These are phyloP conservation scores for Pterocarpus santalinus DNA, from an alignment of 306 rosid species.

Conservation along the genomic window DNA sequence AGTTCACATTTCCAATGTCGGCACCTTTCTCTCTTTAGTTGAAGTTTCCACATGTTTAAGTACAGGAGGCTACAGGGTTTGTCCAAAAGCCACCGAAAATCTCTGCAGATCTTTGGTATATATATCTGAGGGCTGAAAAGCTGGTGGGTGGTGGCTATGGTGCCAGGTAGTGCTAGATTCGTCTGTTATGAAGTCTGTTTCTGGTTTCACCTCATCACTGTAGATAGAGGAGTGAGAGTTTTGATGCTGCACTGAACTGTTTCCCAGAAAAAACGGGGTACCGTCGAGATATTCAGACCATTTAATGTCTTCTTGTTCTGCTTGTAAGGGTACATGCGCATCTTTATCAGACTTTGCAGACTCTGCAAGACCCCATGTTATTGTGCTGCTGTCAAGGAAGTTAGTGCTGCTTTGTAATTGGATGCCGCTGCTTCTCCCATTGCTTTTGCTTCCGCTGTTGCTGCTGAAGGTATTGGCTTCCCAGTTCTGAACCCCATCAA, in stretches of 20 bases:
- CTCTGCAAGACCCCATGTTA: conserved; percentile 58
- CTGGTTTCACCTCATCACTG: conserved; percentile 64
- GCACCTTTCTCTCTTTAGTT: conserved; percentile 37
- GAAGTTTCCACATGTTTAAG: conserved; percentile 38
- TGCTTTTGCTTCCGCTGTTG: conserved; percentile 53
- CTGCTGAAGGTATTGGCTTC: conserved; percentile 47
- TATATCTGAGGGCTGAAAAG: conserved; percentile 59
- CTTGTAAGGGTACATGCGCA: conserved; percentile 43
- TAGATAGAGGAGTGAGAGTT: conserved; percentile 49
- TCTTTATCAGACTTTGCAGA: conserved; percentile 48
- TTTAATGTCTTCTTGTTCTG: conserved; percentile 66
- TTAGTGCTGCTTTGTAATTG: conserved; percentile 14
- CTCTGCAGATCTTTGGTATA: conserved; percentile 81
- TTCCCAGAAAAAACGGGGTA: conserved; percentile 61
- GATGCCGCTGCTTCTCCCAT: conserved; percentile 44
- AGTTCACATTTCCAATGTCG: conserved; percentile 51
- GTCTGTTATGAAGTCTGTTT: conserved; percentile 52
- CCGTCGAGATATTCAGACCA: conserved; percentile 78
- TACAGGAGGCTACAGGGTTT: conserved; percentile 63
- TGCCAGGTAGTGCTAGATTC: conserved; percentile 54
- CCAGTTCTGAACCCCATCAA: conserved; percentile 63
- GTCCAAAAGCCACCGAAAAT: conserved; percentile 83
- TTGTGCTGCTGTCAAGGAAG: conserved; percentile 47
- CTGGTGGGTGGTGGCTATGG: conserved; percentile 46
- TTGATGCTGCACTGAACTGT: conserved; percentile 46